These are phyloP conservation scores for Craspedostauros australis DNA, from an alignment of 108 stramenopile species.

Conservation along the genomic window DNA sequence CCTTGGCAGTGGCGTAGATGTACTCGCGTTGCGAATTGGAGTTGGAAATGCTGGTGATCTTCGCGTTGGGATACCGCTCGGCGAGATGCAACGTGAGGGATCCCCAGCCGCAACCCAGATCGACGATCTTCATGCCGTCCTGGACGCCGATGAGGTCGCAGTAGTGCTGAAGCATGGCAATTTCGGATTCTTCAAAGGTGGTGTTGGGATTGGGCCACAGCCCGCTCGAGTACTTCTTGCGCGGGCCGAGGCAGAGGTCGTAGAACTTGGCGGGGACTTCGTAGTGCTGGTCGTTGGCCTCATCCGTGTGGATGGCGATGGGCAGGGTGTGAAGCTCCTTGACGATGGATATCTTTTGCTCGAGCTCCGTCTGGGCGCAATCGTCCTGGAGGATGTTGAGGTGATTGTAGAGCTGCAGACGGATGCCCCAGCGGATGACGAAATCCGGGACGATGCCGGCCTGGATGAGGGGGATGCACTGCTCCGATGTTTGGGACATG, in stretches of 20 bases:
- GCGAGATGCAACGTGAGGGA: conserved; percentile 74
- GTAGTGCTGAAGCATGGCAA: conserved; percentile 84
- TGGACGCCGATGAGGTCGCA: conserved; percentile 74
- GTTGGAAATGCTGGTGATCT: conserved; percentile 84
- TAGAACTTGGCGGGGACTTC: conserved; percentile 95
- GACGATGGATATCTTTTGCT: conserved; percentile 46
- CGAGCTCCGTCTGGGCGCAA: conserved; percentile 31
- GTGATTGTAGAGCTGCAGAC: conserved; percentile 50
- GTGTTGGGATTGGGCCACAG: conserved; percentile 48
- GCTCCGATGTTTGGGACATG: conserved; percentile 25
- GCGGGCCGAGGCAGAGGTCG: conserved; percentile 76
- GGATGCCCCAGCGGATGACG: conserved; percentile 67
- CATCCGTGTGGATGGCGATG: conserved; percentile 85
- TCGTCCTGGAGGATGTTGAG: conserved; percentile 29
- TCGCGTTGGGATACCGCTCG: conserved; percentile 48
- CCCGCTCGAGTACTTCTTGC: conserved; percentile 90
- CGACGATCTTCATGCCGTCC: conserved; percentile 84
- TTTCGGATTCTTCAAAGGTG: conserved; percentile 74
- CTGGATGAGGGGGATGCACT: conserved; percentile 29
- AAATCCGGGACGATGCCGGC: conserved; percentile 52
- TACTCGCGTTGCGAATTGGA: conserved; percentile 80
- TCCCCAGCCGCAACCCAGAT: conserved; percentile 92
- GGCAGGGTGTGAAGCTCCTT: conserved; percentile 46
- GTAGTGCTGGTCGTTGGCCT: conserved; percentile 96
- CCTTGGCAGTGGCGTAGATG: conserved; percentile 71